Conservation (phyloP, 2,329 filamentous ascomycete species). For the Plenodomus tracheiphilus region DNA sequence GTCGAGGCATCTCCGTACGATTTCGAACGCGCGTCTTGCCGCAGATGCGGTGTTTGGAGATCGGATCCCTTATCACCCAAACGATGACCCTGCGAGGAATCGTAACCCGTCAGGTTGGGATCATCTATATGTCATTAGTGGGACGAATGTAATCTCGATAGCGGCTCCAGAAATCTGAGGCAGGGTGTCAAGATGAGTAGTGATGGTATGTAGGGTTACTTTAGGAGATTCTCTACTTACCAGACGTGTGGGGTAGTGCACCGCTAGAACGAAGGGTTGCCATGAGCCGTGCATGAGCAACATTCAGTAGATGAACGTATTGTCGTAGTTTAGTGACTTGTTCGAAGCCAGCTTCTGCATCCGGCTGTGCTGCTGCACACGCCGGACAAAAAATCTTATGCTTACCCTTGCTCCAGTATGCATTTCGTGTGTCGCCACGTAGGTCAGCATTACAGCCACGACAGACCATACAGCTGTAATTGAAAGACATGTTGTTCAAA, state of each 20-base stretch:
- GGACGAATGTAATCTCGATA: conserved; percentile 35
- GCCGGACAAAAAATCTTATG: conserved; percentile 71
- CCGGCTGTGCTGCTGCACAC: conserved; percentile 64
- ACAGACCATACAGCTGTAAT: conserved; percentile 75
- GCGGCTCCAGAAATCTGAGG: conserved; percentile 33
- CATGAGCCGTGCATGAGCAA: conserved; percentile 85
- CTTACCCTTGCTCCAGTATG: conserved; percentile 69
- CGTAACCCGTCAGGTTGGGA: conserved; percentile 67
- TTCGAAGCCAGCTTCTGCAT: conserved; percentile 66
- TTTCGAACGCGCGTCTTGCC: conserved; percentile 71
- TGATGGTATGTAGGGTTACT: conserved; percentile 15
- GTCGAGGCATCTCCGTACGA: conserved; percentile 67
- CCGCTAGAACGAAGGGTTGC: conserved; percentile 84
- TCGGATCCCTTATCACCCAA: conserved; percentile 52
- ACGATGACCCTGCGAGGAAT: conserved; percentile 66
- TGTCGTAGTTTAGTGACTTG: conserved; percentile 86
- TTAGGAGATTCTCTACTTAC: conserved; percentile 46
- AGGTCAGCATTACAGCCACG: conserved; percentile 74
- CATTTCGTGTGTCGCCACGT: conserved; percentile 68
- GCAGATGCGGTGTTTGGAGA: conserved; percentile 58
- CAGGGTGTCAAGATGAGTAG: conserved; percentile 36
- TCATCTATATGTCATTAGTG: conserved; percentile 60
- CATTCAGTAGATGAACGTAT: conserved; percentile 89
- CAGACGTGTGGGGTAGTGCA: conserved; percentile 72
- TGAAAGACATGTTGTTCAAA: conserved; percentile 76